Base-by-base conservation (phyloP, 208 protist species). In the Novymonas esmeraldas region DNA sequence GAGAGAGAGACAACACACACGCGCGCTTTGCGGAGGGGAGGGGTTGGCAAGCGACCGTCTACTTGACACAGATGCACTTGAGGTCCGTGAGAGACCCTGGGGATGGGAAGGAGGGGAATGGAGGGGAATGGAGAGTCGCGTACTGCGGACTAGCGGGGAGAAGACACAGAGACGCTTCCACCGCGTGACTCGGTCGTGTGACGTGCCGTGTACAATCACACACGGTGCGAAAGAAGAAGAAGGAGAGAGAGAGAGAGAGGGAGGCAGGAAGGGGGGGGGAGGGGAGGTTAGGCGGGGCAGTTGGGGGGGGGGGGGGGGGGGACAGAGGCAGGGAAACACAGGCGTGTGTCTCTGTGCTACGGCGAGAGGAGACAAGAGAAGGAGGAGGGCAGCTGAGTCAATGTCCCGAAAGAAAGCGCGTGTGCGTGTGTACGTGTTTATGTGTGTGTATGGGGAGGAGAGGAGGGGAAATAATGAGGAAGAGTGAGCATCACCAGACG, bases 151-250 rank as follows among this genome's bases (percentile, higher is more conserved):
- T 11, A 24, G 49, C 6, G 7, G 49, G 14, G 49, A 22, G 49
- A 33, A 26, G 49, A 26, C 0, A 9, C n/a, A 36, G 49, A 55
- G 11, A 36, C 6, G 26, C 2, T 4, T n/a, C n/a, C 18, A 7
- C 18, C n/a, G n/a, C n/a, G n/a, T n/a, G n/a, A n/a, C n/a, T n/a
- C n/a, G n/a, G n/a, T n/a, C n/a, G n/a, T n/a, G n/a, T n/a, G n/a
- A 7, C 11, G 18, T 20, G n/a, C 42, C 22, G n/a, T 20, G 22
- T 9, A 9, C 42, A 24, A 33, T 3, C 2, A 29, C 11, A 33
- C n/a, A 60, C 9, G 3, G 56, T 44, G 38, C 36, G n/a, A 41
- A 44, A 54, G 20, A 60, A 36, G 24, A 18, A 55, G 24, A 39
- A 36, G 20, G 49, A 51, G 38, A 36, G 38, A 20, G 49, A 46